Evolutionary conservation across 805 yeast genomes (phyloP).

Genomic region (Kluyveromyces aestuarii): DNA sequence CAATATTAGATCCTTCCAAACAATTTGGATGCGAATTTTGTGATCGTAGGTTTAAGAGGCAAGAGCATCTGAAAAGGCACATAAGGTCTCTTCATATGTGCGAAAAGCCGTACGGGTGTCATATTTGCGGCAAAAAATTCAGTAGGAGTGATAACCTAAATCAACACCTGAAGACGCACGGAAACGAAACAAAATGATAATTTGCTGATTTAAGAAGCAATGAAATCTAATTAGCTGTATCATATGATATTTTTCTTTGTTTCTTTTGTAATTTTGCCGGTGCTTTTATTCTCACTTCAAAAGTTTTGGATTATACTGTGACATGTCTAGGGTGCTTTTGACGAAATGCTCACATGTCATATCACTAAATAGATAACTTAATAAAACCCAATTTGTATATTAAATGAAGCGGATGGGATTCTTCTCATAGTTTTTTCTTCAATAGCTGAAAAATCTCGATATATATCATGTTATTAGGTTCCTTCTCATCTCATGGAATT

Average conservation of each 20-base stretch:
- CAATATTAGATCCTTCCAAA: constrained; percentile 46
- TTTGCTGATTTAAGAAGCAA: not conserved
- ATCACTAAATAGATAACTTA: not conserved
- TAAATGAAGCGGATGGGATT: not conserved
- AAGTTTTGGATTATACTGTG: not conserved
- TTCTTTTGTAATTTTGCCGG: not conserved
- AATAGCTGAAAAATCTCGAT: too few relatives aligned
- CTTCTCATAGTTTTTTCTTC: not conserved
- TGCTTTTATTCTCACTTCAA: not conserved
- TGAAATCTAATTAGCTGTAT: not conserved
- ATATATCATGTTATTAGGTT: not conserved
- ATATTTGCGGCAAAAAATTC: constrained; percentile 52
- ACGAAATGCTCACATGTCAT: not conserved
- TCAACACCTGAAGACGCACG: constrained; percentile 58
- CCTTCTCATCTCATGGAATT: constrained; percentile 8
- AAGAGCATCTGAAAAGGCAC: constrained; percentile 71
- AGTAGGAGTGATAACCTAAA: constrained; percentile 58
- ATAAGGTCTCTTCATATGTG: constrained; percentile 63
- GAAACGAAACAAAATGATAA: constrained; percentile 1
- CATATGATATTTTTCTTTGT: not conserved
- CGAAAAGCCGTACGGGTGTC: constrained; percentile 61
- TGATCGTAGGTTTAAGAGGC: constrained; percentile 58
- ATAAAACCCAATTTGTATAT: not conserved
- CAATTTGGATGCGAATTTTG: constrained; percentile 58
- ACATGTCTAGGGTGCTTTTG: not conserved